Evolutionary conservation across 23 red algal genomes (phyloP).

Genomic region (Gracilaria caudata): DNA sequence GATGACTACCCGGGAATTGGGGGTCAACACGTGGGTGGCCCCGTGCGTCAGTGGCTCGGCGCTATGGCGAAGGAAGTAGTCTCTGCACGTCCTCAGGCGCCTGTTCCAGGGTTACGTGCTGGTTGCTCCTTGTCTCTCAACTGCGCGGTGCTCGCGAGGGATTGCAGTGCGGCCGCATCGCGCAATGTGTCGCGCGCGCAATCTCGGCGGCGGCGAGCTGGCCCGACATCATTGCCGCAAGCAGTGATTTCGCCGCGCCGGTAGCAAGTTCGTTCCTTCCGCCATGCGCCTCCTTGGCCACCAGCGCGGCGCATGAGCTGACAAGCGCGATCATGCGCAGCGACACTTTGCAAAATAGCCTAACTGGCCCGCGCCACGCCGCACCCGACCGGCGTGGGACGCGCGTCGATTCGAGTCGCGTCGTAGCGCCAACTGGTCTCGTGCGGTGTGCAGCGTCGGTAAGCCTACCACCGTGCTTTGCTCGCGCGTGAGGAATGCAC

Average conservation of each 20-base stretch:
- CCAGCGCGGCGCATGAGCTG: slow-evolving; percentile 33
- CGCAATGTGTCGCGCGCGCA: not conserved
- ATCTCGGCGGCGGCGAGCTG: not conserved
- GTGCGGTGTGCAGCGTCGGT: slow-evolving; percentile 6
- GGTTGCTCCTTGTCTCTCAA: not conserved
- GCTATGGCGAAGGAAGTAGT: not conserved
- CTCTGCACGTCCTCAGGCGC: not conserved
- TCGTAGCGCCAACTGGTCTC: slow-evolving; percentile 15
- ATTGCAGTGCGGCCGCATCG: not conserved
- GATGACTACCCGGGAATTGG: not conserved
- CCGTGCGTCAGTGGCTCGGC: not conserved
- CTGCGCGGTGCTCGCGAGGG: not conserved
- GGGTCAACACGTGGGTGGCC: not conserved
- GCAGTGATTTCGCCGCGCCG: not conserved
- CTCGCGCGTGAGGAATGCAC: not conserved
- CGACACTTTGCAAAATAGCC: not conserved
- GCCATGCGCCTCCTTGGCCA: not conserved
- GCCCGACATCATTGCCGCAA: not conserved
- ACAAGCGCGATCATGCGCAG: slow-evolving; percentile 10
- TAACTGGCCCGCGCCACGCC: not conserved
- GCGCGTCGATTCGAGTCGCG: slow-evolving; percentile 15
- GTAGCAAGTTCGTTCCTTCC: not conserved
- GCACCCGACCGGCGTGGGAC: not conserved
- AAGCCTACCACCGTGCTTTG: not conserved
- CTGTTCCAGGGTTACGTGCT: not conserved